Evolutionary conservation across 148 eudicot genomes (phyloP), one percentile per base, ranked within the genome.

Genomic region (Nepenthes gracilis): DNA sequence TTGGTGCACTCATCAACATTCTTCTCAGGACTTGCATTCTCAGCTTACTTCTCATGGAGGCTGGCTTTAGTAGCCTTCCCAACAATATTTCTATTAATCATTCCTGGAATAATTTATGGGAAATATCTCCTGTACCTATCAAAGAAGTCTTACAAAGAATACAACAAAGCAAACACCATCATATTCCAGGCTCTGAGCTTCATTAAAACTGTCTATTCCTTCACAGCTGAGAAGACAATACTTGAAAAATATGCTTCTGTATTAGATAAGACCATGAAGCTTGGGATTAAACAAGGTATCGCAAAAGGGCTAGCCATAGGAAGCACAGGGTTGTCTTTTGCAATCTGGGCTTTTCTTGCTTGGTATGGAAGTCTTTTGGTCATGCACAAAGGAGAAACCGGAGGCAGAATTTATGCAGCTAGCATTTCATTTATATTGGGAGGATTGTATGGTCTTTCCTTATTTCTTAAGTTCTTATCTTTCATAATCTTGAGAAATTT

Each of bases 271-370:
- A 88, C 98, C 2, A 78, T 66, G 59, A 73, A 69, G 64, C 75
- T 88, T 12, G 98, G 98, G 38, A 65, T 92, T 8, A 82, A 67
- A 67, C 90, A 78, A 73, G 98, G 98, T 36, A 59, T 92, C 1
- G 98, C 96, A 0, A 92, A 92, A 72, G 98, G 98, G 9, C 61
- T 92, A 33, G 96, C 98, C n/a, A 69, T 92, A 6, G 98, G 98
- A 43, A 92, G 98, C 62, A 85, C 86, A 0, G 98, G 98, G 11
- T 66, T 92, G 32, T 60, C 87, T 9, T 92, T 88, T 38, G 91
- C 94, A 2, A 92, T 92, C 43, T 92, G 98, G 98, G 98, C 86
- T 32, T 78, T 92, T 51, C 81, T 92, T 50, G 96, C 98, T 53
- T 92, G 98, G 98, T 92, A 92, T 72, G 98, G 96, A 6, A 87